These are phyloP conservation scores for Ambrosia hybrid DNA, from an alignment of 140 eudicot genomes.

Conservation along the genomic window DNA sequence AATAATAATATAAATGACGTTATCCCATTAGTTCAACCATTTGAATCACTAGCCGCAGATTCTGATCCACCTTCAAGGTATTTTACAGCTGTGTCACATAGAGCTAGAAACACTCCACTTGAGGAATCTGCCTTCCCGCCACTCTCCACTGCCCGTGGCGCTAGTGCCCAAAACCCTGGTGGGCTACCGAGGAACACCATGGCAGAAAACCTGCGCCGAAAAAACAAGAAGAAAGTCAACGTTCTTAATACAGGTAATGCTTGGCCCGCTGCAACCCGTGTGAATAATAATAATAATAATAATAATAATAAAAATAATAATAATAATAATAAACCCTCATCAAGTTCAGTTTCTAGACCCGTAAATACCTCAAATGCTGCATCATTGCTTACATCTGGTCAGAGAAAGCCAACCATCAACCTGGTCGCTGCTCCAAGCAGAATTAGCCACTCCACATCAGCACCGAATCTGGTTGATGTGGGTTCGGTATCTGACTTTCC, in stretches of 20 bases:
- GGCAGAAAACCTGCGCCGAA: constrained; percentile 68
- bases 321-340: constrained; percentile 19
- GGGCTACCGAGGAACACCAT: constrained; percentile 49
- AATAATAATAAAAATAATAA: neutral
- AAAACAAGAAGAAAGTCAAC: constrained; percentile 42
- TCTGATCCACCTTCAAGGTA: constrained; percentile 71
- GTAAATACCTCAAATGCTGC: constrained; percentile 42
- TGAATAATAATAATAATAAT: constrained; percentile 1
- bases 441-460: constrained; percentile 74
- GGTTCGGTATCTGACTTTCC: constrained; percentile 66
- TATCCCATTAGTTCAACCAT: constrained; percentile 54
- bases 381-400: constrained; percentile 37
- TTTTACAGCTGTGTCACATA: constrained; percentile 66
- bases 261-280: constrained; percentile 56
- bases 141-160: constrained; percentile 45
- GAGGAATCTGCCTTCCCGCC: constrained; percentile 84
- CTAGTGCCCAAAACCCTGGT: constrained; percentile 47
- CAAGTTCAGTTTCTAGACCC: constrained; percentile 41
- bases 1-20: constrained; percentile 18
- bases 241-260: constrained; percentile 37
- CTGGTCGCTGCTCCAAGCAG: constrained; percentile 26
- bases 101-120: constrained; percentile 48
- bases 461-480: constrained; percentile 64
- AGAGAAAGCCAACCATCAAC: constrained; percentile 31
- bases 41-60: constrained; percentile 54